Conservation (phyloP, 768 basidiomycete genomes). For the Porpolomopsis calyptriformis region DNA sequence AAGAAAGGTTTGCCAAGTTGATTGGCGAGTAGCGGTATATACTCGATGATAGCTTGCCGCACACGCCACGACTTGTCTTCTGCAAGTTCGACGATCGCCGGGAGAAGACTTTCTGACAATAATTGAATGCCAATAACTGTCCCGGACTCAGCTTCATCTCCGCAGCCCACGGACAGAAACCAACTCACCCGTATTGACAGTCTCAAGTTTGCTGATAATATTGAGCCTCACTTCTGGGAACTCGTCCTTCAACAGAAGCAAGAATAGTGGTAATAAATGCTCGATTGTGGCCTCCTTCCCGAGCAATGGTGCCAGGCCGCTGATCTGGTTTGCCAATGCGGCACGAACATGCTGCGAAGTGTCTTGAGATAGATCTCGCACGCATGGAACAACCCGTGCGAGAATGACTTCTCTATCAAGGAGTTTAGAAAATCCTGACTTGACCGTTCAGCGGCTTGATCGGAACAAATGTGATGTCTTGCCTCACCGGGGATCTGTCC, state of each 20-base stretch:
- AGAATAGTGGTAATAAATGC: conserved; percentile 91
- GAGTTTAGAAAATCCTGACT: conserved; percentile 82
- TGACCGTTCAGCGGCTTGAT: conserved; percentile 2
- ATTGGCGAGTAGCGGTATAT: conserved; percentile 97
- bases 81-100: conserved; percentile 94
- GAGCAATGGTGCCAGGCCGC: conserved; percentile 87
- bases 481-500: conserved; percentile 88
- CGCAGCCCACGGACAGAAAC: conserved; percentile 2
- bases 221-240: conserved; percentile 97
- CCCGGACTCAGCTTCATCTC: conserved; percentile 12
- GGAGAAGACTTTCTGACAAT: conserved; percentile 87
- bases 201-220: conserved; percentile 97
- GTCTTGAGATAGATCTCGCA: conserved; percentile 88
- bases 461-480: conserved; percentile 4
- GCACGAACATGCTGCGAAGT: conserved; percentile 95
- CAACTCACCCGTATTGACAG: conserved; percentile 75
- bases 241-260: conserved; percentile 94
- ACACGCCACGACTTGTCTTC: conserved; percentile 99
- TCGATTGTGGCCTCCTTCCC: conserved; percentile 92
- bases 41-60: conserved; percentile 98
- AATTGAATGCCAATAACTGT: conserved; percentile 96
- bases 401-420: conserved; percentile 92
- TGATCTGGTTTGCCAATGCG: conserved; percentile 91
- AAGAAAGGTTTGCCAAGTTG: conserved; percentile 96
- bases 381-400: conserved; percentile 86